phyloP scores from a whole-genome alignment of 2,329 filamentous ascomycete genomes.

The Cladorrhinum sp. region DNA sequence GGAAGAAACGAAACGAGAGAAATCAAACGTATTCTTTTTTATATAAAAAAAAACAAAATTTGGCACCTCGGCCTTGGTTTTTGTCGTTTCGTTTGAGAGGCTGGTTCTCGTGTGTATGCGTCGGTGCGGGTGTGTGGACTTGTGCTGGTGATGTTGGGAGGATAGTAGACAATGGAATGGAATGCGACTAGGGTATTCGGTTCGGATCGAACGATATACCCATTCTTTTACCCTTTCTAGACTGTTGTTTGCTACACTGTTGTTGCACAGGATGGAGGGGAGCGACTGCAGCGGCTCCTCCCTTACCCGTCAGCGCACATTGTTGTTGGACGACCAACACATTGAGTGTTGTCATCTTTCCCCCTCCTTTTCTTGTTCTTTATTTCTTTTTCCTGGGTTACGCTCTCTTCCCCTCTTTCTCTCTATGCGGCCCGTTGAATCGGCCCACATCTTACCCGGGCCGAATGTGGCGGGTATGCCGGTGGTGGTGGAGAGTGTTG shows the following conservation, averaged over 20 bases:
- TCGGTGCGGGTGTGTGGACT: neutral
- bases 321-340: neutral
- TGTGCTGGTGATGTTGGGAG: neutral
- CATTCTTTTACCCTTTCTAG: neutral
- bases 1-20: too few relatives aligned
- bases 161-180: neutral
- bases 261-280: neutral
- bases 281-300: neutral
- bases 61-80: too few relatives aligned
- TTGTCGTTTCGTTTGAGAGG: neutral
- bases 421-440: neutral
- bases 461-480: neutral
- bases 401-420: conserved; percentile 1
- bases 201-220: neutral
- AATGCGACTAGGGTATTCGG: neutral
- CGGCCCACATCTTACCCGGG: neutral
- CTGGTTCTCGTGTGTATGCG: neutral
- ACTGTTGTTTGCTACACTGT: neutral
- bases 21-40: too few relatives aligned
- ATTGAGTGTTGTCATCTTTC: neutral
- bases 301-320: neutral
- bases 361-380: neutral
- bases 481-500: too few relatives aligned
- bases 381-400: too few relatives aligned
- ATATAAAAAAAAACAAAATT: too few relatives aligned